Percentiles rank a stretch among this genome's conserved stretches.
Conservation (phyloP, 2,329 filamentous ascomycete genomes). For the Coniochaeta sp. region DNA sequence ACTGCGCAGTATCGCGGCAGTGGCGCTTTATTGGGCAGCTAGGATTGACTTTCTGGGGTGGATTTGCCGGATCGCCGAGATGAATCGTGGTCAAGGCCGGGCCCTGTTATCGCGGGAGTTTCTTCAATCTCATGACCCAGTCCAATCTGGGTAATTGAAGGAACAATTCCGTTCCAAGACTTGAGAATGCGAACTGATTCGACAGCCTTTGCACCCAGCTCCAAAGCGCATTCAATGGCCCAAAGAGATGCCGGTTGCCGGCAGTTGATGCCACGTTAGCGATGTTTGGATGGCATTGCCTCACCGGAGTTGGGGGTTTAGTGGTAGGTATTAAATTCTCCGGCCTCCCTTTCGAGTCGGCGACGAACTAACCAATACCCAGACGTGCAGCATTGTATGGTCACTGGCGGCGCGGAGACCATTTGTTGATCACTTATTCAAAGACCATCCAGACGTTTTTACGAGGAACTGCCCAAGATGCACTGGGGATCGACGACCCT, state of each 20-base stretch:
- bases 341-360: background rate
- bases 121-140: background rate
- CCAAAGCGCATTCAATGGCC: background rate
- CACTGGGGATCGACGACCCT: conserved; percentile 8
- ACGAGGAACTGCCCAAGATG: conserved; percentile 4
- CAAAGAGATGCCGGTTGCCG: background rate
- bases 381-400: background rate
- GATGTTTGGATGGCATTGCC: background rate
- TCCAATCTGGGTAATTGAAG: background rate
- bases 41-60: background rate
- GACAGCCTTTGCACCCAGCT: background rate
- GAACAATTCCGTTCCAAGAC: background rate
- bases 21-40: background rate
- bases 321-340: background rate
- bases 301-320: background rate
- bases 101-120: background rate
- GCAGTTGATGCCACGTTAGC: background rate
- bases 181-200: background rate
- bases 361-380: background rate
- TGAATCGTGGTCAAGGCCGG: background rate
- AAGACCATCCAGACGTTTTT: background rate
- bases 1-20: background rate
- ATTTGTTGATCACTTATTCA: background rate
- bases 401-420: background rate
- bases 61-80: background rate